Base-by-base conservation (phyloP, 1,139 yeast species). In the Pichia norvegensis region DNA sequence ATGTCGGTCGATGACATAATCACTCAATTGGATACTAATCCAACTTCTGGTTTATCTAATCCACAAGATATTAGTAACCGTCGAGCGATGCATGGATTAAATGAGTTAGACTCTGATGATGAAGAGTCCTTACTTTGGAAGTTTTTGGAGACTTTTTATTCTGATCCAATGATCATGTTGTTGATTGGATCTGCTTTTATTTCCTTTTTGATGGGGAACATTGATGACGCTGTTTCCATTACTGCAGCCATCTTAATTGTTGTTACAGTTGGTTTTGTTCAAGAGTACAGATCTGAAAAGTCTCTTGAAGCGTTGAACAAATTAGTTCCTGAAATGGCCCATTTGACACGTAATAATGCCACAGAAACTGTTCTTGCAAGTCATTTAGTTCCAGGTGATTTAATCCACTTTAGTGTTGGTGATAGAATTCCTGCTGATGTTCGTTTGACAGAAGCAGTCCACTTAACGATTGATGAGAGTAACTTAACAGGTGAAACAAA, bases 401-500 rank as follows among this genome's bases (percentile, higher is more conserved):
- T 92, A 60, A 95, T 92, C 35, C 85, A 81, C 58, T 85, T 92
- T 58, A 65, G 80, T 37, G 92, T 87, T 47, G 98, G 98, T 55
- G 98, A 92, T 65, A 74, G 96, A 53, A 82, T 92, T 46, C 97
- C 98, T 1, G 97, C 97, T 0, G 97, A 92, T 65, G 68, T 90
- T 38, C 75, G 97, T 59, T 71, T 92, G 48, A 74, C 81, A 3
- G 82, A 83, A 50, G 79, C 95, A 1, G 83, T 78, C 21, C 92
- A 87, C 59, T 71, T 92, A 54, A 69, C 82, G 29, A 79, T 92
- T 49, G 97, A 90, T 66, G 97, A 92, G 66, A 81, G 94, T 65
- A 87, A 87, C 61, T 73, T 92, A 55, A 92, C 98, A 1, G 98
- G 98, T 47, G 98, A 92, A 66, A 86, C 86, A 44, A 75, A 80